phyloP scores from a whole-genome alignment of 106 monocot species.

The Chionographis japonica region DNA sequence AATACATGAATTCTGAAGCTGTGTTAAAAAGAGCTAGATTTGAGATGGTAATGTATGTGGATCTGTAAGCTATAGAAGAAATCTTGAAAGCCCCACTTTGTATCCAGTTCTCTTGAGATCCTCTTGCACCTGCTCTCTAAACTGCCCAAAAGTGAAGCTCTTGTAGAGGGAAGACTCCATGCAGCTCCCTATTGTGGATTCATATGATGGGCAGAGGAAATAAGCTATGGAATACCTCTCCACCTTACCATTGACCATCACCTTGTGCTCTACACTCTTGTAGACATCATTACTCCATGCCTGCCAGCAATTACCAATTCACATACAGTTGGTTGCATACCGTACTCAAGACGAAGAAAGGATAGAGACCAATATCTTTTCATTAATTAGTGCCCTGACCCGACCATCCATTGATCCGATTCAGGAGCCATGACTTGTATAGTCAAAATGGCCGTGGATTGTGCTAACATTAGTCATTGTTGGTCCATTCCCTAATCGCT shows the following conservation, averaged over 20 bases:
- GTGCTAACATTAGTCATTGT: no score
- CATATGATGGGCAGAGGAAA: constrained; percentile 44
- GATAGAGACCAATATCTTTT: no score
- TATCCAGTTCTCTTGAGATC: constrained; percentile 57
- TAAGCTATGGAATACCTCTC: constrained; percentile 47
- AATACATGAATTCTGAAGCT: no score
- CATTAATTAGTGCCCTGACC: no score
- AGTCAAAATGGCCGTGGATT: no score
- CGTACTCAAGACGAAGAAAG: no score
- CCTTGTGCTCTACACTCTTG: constrained; percentile 50
- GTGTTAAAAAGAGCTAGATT: no score
- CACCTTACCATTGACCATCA: constrained; percentile 25
- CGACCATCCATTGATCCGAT: no score
- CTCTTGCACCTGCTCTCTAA: constrained; percentile 55
- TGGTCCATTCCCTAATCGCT: no score
- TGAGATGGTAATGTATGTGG: no score
- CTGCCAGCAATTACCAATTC: neutral
- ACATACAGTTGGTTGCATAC: no score
- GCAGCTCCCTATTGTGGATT: constrained; percentile 28
- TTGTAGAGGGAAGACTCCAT: constrained; percentile 29
- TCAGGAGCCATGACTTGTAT: no score
- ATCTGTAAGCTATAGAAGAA: constrained; percentile 25
- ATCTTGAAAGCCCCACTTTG: constrained; percentile 64
- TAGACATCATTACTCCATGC: constrained; percentile 50
- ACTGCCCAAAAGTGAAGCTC: constrained; percentile 67